A percentile compares a stretch with the other conserved stretches of the same genome.
These are phyloP conservation scores for Bisporella sp. DNA, from an alignment of 2,329 filamentous ascomycete species.

Conservation along the genomic window DNA sequence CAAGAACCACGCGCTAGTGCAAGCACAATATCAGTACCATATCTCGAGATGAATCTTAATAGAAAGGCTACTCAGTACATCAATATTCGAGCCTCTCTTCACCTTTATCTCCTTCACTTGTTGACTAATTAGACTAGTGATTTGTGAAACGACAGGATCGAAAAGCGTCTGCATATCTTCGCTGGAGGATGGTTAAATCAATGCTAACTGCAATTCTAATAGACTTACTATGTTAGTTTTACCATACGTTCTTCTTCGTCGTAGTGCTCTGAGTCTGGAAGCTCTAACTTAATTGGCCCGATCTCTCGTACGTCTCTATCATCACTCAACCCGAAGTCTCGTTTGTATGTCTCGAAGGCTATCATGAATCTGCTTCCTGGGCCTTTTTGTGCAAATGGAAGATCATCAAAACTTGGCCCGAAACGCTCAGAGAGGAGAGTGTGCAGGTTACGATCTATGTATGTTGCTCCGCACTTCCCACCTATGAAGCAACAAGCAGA, in stretches of 20 bases:
- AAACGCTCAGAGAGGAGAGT: conserved; percentile 13
- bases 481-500: conserved; percentile 6
- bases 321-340: conserved; percentile 11
- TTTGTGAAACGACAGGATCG: conserved; percentile 17
- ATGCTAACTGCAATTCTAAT: background rate
- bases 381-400: conserved; percentile 12
- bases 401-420: conserved; percentile 11
- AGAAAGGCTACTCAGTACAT: no score
- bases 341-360: conserved; percentile 11
- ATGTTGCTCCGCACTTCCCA: conserved; percentile 20
- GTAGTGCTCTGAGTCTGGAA: conserved; percentile 10
- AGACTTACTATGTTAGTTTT: conserved; percentile 12
- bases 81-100: conserved; percentile 6
- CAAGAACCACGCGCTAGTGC: conserved; percentile 13
- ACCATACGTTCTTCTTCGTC: conserved; percentile 13
- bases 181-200: conserved; percentile 1
- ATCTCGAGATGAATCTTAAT: no score
- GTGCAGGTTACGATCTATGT: conserved; percentile 21
- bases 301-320: conserved; percentile 8
- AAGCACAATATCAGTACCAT: conserved; percentile 5
- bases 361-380: conserved; percentile 16
- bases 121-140: conserved; percentile 12
- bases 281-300: conserved; percentile 10
- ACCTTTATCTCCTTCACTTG: conserved; percentile 13
- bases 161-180: conserved; percentile 18